A percentile compares a stretch with the other conserved stretches of the same genome.
phyloP scores from a whole-genome alignment of 352 stramenopile genomes.

The Phytophthora idaei region DNA sequence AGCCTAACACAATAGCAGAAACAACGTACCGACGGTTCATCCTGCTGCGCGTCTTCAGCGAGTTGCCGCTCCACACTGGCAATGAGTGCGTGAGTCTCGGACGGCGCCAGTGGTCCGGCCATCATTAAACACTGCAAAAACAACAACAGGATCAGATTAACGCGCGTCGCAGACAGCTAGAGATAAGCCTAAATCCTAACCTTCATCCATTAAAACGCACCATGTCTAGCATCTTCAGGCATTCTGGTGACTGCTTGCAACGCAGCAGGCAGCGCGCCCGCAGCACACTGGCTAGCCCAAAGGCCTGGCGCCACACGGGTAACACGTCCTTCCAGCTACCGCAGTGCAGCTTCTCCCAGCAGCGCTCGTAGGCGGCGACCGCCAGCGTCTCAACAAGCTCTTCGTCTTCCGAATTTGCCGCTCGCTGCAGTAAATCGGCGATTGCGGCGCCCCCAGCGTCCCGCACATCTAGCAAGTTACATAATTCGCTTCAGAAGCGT shows the following conservation, averaged over 20 bases:
- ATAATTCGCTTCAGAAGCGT: not conserved
- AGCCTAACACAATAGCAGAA: constrained; percentile 5
- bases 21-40: constrained; percentile 12
- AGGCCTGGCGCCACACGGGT: constrained; percentile 63
- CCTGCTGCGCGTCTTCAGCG: not conserved
- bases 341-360: constrained; percentile 79
- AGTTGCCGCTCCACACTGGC: constrained; percentile 39
- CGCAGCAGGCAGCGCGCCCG: constrained; percentile 46
- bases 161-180: not conserved
- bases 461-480: constrained; percentile 38
- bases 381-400: constrained; percentile 22
- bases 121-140: constrained; percentile 72
- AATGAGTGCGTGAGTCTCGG: constrained; percentile 58
- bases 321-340: constrained; percentile 71
- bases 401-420: constrained; percentile 11
- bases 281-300: constrained; percentile 59
- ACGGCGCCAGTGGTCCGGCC: constrained; percentile 56
- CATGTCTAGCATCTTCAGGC: constrained; percentile 66
- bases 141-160: not conserved
- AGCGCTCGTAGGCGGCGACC: constrained; percentile 54
- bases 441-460: constrained; percentile 51
- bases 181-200: constrained; percentile 5
- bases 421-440: constrained; percentile 45
- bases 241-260: constrained; percentile 30
- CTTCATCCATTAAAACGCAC: constrained; percentile 35